Evolutionary conservation across 805 yeast species (phyloP).

Genomic region (Saccharomycopsis amapae): DNA sequence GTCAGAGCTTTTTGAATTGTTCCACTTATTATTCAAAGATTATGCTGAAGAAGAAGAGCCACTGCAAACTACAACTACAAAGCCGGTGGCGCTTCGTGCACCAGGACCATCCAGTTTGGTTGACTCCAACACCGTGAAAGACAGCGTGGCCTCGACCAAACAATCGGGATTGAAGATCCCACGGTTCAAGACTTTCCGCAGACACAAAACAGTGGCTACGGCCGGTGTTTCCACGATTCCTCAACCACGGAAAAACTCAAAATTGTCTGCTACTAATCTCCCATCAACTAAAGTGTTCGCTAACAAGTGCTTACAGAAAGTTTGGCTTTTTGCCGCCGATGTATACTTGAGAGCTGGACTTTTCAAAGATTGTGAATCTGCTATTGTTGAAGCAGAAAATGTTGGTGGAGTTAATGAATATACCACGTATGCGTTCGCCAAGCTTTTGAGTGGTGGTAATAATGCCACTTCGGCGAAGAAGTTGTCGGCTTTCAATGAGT

Average conservation of each 20-base stretch:
- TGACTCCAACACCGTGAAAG: not conserved
- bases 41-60: slow-evolving; percentile 1
- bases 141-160: not conserved
- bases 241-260: not conserved
- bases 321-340: slow-evolving; percentile 72
- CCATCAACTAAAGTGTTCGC: slow-evolving; percentile 23
- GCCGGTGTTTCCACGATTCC: not conserved
- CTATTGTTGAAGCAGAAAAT: slow-evolving; percentile 64
- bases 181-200: no score
- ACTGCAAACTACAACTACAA: not conserved
- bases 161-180: not conserved
- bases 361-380: slow-evolving; percentile 55
- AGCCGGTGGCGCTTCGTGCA: not conserved
- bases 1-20: slow-evolving; percentile 59
- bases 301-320: slow-evolving; percentile 40
- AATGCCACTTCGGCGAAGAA: not conserved
- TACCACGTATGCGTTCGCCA: slow-evolving; percentile 8
- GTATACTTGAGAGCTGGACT: slow-evolving; percentile 53
- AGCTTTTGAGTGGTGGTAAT: slow-evolving; percentile 4
- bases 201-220: not conserved
- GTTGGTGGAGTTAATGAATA: slow-evolving; percentile 36
- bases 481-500: slow-evolving; percentile 45
- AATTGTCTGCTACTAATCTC: not conserved
- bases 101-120: not conserved
- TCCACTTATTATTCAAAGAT: slow-evolving; percentile 41